phyloP scores from a whole-genome alignment of 176 grass and related monocot species.

The Musa troglodytarum region DNA sequence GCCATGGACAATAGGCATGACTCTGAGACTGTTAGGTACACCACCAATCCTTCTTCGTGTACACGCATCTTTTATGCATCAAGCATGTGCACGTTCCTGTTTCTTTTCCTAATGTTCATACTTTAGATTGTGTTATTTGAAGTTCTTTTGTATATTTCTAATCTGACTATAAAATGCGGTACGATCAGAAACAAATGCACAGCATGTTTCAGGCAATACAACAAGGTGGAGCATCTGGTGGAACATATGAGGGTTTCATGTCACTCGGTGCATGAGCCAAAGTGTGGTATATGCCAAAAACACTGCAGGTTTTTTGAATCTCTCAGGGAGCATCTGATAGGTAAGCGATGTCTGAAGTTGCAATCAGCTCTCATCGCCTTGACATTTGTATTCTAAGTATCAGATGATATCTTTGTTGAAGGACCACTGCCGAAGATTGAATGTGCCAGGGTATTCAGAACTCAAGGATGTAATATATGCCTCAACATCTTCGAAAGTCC shows the following conservation, averaged over 20 bases:
- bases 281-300: slow-evolving; percentile 67
- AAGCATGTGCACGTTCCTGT: no score
- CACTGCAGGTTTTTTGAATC: slow-evolving; percentile 92
- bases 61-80: no score
- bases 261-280: slow-evolving; percentile 77
- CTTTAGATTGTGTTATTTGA: background rate
- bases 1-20: background rate
- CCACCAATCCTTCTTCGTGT: background rate
- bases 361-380: background rate
- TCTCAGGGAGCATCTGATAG: slow-evolving; percentile 86
- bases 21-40: slow-evolving; percentile 4
- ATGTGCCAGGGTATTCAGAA: slow-evolving; percentile 56
- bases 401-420: slow-evolving; percentile 5
- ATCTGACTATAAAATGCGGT: background rate
- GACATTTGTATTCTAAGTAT: no score
- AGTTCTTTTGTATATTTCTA: no score
- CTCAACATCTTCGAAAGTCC: slow-evolving; percentile 62
- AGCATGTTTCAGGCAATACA: slow-evolving; percentile 81
- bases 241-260: slow-evolving; percentile 82
- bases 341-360: slow-evolving; percentile 14
- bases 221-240: slow-evolving; percentile 85
- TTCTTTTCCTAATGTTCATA: background rate
- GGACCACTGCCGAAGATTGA: slow-evolving; percentile 80
- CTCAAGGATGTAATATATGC: slow-evolving; percentile 63
- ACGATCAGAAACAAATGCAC: slow-evolving; percentile 75